Evolutionary conservation across 805 yeast genomes (phyloP).

Genomic region (Ogataea chonburiensis): DNA sequence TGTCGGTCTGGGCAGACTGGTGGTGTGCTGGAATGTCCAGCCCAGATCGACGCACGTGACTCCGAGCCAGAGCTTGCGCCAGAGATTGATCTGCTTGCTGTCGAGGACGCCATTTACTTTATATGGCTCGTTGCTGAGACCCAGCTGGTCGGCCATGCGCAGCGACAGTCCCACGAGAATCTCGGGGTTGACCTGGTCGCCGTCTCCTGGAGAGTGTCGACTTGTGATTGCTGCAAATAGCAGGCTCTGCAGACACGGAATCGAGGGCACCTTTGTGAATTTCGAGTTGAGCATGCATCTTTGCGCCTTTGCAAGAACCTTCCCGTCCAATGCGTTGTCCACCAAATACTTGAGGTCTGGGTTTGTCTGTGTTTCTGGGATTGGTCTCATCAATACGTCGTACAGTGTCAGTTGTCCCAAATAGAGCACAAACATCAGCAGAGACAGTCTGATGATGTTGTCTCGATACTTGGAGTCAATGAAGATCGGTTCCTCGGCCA

Average conservation of each 20-base stretch:
- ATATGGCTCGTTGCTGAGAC: slow-evolving; percentile 49
- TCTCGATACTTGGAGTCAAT: slow-evolving; percentile 30
- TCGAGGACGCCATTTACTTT: slow-evolving; percentile 14
- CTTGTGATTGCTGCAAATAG: slow-evolving; percentile 41
- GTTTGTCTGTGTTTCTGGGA: slow-evolving; percentile 27
- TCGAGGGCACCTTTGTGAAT: slow-evolving; percentile 37
- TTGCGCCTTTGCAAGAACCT: slow-evolving; percentile 39
- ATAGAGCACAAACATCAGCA: slow-evolving; percentile 42
- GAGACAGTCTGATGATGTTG: slow-evolving; percentile 42
- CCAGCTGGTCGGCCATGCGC: slow-evolving; percentile 46
- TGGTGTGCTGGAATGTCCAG: slow-evolving; percentile 40
- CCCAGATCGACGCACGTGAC: slow-evolving; percentile 42
- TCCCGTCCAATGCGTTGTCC: slow-evolving; percentile 39
- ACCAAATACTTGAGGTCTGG: slow-evolving; percentile 35
- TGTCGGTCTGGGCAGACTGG: slow-evolving; percentile 31
- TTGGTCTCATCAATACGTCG: slow-evolving; percentile 27
- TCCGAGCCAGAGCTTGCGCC: slow-evolving; percentile 61
- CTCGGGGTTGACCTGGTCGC: slow-evolving; percentile 42
- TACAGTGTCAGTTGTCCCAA: slow-evolving; percentile 41
- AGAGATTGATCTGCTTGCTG: slow-evolving; percentile 43
- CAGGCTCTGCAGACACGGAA: slow-evolving; percentile 45
- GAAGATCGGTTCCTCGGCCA: slow-evolving; percentile 31
- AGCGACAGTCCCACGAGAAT: slow-evolving; percentile 38
- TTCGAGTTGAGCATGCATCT: slow-evolving; percentile 42
- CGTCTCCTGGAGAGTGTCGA: slow-evolving; percentile 46